These are phyloP conservation scores for Verbena officinalis DNA, from an alignment of 257 asterid genomes.

Conservation along the genomic window DNA sequence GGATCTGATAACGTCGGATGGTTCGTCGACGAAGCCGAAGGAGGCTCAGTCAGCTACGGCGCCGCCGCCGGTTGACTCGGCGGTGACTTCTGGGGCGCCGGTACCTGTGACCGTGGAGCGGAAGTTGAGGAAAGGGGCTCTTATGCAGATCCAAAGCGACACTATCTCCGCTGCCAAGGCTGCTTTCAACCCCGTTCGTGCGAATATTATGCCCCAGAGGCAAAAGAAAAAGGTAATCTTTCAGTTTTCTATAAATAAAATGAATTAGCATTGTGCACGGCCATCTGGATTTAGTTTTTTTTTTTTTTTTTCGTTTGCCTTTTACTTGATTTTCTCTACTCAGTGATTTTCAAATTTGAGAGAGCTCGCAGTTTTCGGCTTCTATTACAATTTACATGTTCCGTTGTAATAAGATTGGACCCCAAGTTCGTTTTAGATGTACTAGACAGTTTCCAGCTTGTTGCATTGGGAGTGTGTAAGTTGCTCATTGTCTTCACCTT, in stretches of 20 bases:
- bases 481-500: neutral
- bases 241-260: neutral
- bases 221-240: slow-evolving; percentile 72
- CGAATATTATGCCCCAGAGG: slow-evolving; percentile 81
- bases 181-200: slow-evolving; percentile 78
- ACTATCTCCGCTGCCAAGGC: slow-evolving; percentile 94
- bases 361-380: slow-evolving; percentile 8
- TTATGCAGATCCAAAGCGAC: slow-evolving; percentile 98
- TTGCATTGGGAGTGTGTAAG: slow-evolving; percentile 7
- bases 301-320: slow-evolving; percentile 15
- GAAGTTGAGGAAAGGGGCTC: slow-evolving; percentile 85
- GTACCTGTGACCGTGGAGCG: slow-evolving; percentile 68
- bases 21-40: slow-evolving; percentile 58
- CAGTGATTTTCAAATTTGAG: slow-evolving; percentile 16
- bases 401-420: neutral
- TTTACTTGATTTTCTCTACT: slow-evolving; percentile 16
- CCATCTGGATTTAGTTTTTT: neutral
- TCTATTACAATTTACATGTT: neutral
- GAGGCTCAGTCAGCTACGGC: slow-evolving; percentile 56
- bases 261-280: neutral
- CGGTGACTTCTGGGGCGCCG: slow-evolving; percentile 45
- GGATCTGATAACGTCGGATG: slow-evolving; percentile 99
- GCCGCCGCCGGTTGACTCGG: slow-evolving; percentile 52
- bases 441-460: neutral
- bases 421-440: neutral